phyloP scores from a whole-genome alignment of 306 rosid genomes.

The Oxytropis ochrocephala region DNA sequence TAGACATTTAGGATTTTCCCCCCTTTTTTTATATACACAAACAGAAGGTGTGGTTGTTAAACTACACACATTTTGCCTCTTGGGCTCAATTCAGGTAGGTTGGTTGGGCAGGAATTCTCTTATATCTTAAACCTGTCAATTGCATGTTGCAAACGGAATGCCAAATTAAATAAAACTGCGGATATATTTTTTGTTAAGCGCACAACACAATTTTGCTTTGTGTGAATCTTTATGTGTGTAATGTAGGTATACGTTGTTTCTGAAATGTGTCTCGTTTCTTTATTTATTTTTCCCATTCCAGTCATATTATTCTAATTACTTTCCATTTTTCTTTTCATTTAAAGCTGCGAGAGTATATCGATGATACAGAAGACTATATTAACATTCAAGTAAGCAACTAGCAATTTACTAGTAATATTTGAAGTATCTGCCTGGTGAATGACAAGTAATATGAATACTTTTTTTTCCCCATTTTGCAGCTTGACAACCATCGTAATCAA shows the following conservation, averaged over 20 bases:
- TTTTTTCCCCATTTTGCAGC: slow-evolving; percentile 45
- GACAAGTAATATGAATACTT: neutral
- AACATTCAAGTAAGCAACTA: slow-evolving; percentile 67
- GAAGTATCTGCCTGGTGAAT: neutral
- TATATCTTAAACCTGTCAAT: too few species aligned
- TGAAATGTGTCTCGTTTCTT: too few species aligned
- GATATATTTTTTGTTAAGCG: too few species aligned
- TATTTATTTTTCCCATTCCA: too few species aligned
- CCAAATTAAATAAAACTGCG: too few species aligned
- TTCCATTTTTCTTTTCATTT: slow-evolving; percentile 18
- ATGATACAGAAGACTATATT: slow-evolving; percentile 91
- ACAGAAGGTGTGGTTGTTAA: too few species aligned
- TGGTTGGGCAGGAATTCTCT: too few species aligned
- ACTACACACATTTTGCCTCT: neutral
- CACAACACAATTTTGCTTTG: too few species aligned
- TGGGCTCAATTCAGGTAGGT: neutral
- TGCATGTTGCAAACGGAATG: too few species aligned
- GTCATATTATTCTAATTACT: neutral
- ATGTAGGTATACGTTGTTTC: too few species aligned
- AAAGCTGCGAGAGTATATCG: slow-evolving; percentile 87
- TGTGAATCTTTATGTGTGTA: too few species aligned
- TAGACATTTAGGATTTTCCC: neutral
- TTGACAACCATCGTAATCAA: slow-evolving; percentile 73
- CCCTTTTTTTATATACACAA: neutral
- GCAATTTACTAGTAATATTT: neutral